Evolutionary conservation across 2,329 filamentous ascomycete genomes (phyloP).

Genomic region (Achaetomium macrosporum): DNA sequence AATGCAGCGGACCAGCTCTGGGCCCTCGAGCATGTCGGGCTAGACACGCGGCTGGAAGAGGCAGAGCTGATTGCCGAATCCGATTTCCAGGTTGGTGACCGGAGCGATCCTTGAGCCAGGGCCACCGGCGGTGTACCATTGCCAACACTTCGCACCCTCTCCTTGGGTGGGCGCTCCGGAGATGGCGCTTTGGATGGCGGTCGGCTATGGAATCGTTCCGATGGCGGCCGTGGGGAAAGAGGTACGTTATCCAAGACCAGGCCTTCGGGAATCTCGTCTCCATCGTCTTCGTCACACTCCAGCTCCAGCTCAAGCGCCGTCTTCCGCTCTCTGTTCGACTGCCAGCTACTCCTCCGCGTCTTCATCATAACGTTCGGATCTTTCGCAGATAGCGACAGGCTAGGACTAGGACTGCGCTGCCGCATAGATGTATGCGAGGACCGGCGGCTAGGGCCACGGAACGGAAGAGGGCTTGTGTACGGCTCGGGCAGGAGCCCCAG

Average conservation of each 20-base stretch:
- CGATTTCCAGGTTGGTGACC: constrained; percentile 50
- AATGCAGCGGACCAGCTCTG: constrained; percentile 71
- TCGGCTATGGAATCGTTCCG: constrained; percentile 49
- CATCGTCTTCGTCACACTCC: constrained; percentile 71
- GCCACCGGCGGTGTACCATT: constrained; percentile 59
- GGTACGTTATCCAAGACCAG: constrained; percentile 77
- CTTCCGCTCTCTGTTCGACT: constrained; percentile 59
- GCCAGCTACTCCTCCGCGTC: constrained; percentile 63
- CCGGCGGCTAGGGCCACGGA: constrained; percentile 34
- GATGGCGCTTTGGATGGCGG: constrained; percentile 49
- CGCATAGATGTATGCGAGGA: constrained; percentile 38
- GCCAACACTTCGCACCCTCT: constrained; percentile 51
- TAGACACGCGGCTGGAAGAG: constrained; percentile 31
- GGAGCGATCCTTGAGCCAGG: constrained; percentile 53
- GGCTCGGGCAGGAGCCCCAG: constrained; percentile 31
- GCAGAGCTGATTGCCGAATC: constrained; percentile 34
- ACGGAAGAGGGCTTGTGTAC: constrained; percentile 26
- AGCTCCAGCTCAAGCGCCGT: constrained; percentile 64
- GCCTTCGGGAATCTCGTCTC: constrained; percentile 72
- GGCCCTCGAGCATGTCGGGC: constrained; percentile 49
- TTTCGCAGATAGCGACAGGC: constrained; percentile 39
- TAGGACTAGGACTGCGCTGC: constrained; percentile 48
- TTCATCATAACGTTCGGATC: constrained; percentile 36
- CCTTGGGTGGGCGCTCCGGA: constrained; percentile 46
- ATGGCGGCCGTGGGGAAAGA: constrained; percentile 63